Evolutionary conservation across 192 early-diverging fungal genomes (phyloP), one percentile per base, ranked within the genome.

Genomic region (Umbelopsis vinacea): DNA sequence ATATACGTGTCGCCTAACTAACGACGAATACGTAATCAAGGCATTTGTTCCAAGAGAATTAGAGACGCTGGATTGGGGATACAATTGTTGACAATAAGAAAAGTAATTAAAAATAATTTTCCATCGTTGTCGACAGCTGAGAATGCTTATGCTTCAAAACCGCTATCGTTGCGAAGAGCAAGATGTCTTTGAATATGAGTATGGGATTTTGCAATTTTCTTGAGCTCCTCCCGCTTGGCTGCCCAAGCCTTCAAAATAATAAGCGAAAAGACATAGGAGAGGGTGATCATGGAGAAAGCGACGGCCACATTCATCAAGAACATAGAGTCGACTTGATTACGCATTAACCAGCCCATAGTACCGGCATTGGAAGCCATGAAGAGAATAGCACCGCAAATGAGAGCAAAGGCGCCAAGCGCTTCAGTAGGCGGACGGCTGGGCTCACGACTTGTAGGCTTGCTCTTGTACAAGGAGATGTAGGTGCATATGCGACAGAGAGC

Each of bases 361-460:
- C 78, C 78, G 14, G 74, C 23, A n/a, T 79, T 75, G 60, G 78
- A 79, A 19, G 78, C 78, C 78, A 79, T 79, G 47, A 79, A 79
- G 11, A 79, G 46, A 17, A 79, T 79, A 19, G 69, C 60, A 0
- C 78, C 78, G 38, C 74, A 74, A 29, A 75, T 70, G 12, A 79
- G 14, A 12, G 57, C 68, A 55, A 79, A 79, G 10, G 78, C 74
- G 38, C 78, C 74, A 9, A 79, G 3, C 0, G 70, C 43, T 57
- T 79, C 78, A 37, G 57, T 72, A 5, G 78, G 78, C 17, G 78
- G 78, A 14, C 78, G 73, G 1, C 54, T 45, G 3, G 78, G 78
- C 17, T 55, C 50, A 9, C 19, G n/a, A 26, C 17, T 45, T 3
- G 26, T 35, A n/a, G 78, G 78, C 5, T 54, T 21, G 11, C 53